Base-by-base conservation (phyloP, 306 rosid species). In the Mimosa bimucronata region DNA sequence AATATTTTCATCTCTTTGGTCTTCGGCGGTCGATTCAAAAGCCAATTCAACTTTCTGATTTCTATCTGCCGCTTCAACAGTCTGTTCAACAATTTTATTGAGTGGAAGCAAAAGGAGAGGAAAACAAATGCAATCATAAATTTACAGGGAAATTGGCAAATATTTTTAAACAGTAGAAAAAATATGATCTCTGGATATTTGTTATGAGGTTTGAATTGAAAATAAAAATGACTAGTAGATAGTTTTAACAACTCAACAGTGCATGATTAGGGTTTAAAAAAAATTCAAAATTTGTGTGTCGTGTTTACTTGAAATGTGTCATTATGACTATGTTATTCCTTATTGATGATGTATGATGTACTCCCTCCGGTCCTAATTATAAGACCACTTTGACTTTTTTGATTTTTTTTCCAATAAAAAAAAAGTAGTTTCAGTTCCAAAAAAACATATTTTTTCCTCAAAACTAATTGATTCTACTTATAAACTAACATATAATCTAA, bases 31-130 rank as follows among this genome's bases (percentile, higher is more conserved):
- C 25, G 70, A 41, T 16, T 60, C 71, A 61, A 21, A 48, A 42
- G 72, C 61, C 67, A 62, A 19, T 44, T 62, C 34, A 60, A 41
- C 41, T 40, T 58, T 18, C 61, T 42, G 30, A 62, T 44, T 61
- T 76, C n/a, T 6, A 18, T 76, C 79, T 42, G 71, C 72, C 29
- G 44, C 79, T 76, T 44, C 55, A 13, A 42, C 31, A 29, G 26
- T 62, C 79, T 76, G 45, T 76, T 19, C 25, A 30, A 42, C 71
- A 61, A 28, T 12, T n/a, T 25, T 44, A 44, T 45, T 15, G 45
- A 42, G 57, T 44, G 57, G 57, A 70, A 70, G 37, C 52, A 67
- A 41, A 67, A 67, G 14, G 37, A 18, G 73, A 28, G 50, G n/a
- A 42, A 40, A 76, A 28, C 34, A 76, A 12, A 4, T 2, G 14